These are phyloP conservation scores for Pseudogymnoascus sp. DNA, from an alignment of 2,329 filamentous ascomycete species.

Conservation along the genomic window DNA sequence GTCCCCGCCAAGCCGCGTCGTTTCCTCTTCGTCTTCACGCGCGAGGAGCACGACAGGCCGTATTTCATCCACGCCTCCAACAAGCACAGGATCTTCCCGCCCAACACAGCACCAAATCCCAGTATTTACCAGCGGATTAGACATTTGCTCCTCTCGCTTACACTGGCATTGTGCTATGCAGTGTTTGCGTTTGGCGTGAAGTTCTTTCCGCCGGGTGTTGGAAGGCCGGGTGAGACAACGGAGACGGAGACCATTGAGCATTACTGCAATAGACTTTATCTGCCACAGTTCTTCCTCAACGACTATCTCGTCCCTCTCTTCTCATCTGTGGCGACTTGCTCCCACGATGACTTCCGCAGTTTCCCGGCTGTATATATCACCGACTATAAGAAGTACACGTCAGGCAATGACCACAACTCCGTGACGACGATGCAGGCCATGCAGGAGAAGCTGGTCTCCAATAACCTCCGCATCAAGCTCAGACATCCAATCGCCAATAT, in stretches of 20 bases:
- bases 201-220: background rate
- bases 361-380: background rate
- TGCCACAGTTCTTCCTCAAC: background rate
- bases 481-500: background rate
- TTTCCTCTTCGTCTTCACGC: conserved; percentile 7
- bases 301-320: background rate
- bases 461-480: background rate
- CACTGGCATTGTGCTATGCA: background rate
- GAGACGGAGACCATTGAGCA: background rate
- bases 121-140: background rate
- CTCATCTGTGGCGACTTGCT: background rate
- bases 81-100: background rate
- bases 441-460: background rate
- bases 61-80: background rate
- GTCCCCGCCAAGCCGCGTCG: background rate
- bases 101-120: background rate
- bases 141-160: background rate
- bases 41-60: background rate
- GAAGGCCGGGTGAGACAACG: background rate
- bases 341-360: background rate
- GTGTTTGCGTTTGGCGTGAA: background rate
- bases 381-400: background rate
- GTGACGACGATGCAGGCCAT: conserved; percentile 3
- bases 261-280: background rate
- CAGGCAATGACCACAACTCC: background rate